Conservation (phyloP, 768 basidiomycete genomes). For the Daedaleopsis nitida region DNA sequence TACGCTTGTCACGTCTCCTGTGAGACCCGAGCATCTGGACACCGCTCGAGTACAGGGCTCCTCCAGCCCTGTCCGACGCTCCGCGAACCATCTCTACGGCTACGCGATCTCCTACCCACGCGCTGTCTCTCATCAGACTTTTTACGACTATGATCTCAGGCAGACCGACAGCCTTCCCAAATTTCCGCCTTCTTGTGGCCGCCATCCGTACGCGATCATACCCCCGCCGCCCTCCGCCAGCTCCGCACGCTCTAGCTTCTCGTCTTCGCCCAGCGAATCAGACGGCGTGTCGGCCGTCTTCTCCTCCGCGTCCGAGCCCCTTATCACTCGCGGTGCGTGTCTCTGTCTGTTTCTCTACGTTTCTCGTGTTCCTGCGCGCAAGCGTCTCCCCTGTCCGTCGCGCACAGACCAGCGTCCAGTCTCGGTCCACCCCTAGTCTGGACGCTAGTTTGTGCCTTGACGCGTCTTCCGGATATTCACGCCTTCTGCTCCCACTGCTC, state of each 20-base stretch:
- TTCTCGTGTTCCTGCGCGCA: background rate
- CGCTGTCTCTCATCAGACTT: background rate
- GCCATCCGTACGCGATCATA: conserved; percentile 8
- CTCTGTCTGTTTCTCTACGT: background rate
- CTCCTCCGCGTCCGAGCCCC: conserved; percentile 4
- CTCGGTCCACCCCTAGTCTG: conserved; percentile 4
- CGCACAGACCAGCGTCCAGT: background rate
- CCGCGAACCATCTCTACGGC: conserved; percentile 6
- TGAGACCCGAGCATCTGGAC: conserved; percentile 2
- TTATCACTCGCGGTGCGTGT: conserved; percentile 5
- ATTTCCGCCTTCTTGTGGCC: background rate
- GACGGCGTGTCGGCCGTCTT: background rate
- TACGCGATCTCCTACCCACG: conserved; percentile 12
- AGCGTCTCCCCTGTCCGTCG: background rate
- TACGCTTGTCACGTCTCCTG: conserved; percentile 5
- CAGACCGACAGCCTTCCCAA: background rate
- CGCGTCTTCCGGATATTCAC: background rate
- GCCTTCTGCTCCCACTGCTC: conserved; percentile 9
- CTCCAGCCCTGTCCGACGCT: conserved; percentile 8
- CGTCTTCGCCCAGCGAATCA: conserved; percentile 1
- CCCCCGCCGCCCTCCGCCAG: background rate
- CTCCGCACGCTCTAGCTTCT: background rate
- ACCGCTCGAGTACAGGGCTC: background rate
- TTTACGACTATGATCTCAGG: background rate
- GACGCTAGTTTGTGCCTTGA: conserved; percentile 2